Base-by-base conservation (phyloP, 202 grass and related monocot genomes). In the Cymbopogon flexuosus region DNA sequence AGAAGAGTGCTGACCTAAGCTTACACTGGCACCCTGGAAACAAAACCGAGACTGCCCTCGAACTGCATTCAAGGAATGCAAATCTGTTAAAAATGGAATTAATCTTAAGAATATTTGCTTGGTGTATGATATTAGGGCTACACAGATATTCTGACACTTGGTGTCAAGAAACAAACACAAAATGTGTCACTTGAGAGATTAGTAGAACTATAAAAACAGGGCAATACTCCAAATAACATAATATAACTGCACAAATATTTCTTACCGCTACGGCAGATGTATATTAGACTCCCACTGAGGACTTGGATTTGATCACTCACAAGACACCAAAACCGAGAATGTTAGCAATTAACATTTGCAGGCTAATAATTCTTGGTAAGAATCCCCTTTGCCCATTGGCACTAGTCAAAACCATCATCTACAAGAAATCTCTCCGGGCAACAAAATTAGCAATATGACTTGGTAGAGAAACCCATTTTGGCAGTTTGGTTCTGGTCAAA, bases 261-360 rank as follows among this genome's bases (percentile, higher is more conserved):
- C 87, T 89, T 86, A 89, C 87, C 78, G 0, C 33, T 67, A 40
- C 9, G 60, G 51, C 39, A 73, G 66, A 36, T 85, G 30, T 58
- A 18, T 1, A 31, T 51, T 49, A 31, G 66, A 59, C 59, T 65
- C 56, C 81, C 8, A 21, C 72, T 51, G 76, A 81, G 36, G 81
- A 65, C n/a, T 75, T 86, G 31, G 33, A 79, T 78, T 56, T 27
- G 27, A 33, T 33, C 70, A 65, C 37, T 85, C 37, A 47, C 47
- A 51, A 36, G 47, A 77, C 47, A 72, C 75, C 12, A 22, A 51
- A 81, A 85, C 42, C 51, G 6, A 81, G 19, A 80, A 78, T 72
- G 62, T 29, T 57, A 46, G n/a, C 35, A 59, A 76, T 85, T 78
- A n/a, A 85, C 9, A 84, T 70, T 21, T 65, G 66, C 60, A 49